These are phyloP conservation scores for Clitopilus hobsonii DNA, from an alignment of 768 basidiomycete species.

Conservation along the genomic window DNA sequence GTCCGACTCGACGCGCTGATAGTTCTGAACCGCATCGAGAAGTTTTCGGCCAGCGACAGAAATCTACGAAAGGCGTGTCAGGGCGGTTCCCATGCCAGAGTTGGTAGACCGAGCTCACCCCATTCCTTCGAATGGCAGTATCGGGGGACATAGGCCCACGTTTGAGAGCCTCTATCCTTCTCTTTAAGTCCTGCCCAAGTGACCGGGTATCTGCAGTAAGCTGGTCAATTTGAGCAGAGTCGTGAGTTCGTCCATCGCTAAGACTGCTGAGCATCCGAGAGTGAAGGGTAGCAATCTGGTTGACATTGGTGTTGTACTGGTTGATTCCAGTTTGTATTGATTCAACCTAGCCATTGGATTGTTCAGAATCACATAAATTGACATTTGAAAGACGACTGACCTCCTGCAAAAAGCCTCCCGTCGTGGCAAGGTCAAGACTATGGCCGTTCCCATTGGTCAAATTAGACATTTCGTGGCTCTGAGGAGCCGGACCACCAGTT, in stretches of 20 bases:
- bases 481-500: background rate
- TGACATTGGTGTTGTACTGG: constrained; percentile 31
- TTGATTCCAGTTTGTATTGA: constrained; percentile 37
- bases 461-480: constrained; percentile 25
- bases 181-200: constrained; percentile 52
- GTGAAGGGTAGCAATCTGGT: constrained; percentile 32
- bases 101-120: constrained; percentile 19
- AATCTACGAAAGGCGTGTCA: constrained; percentile 33
- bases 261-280: constrained; percentile 31
- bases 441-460: constrained; percentile 13
- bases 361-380: background rate
- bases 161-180: constrained; percentile 55
- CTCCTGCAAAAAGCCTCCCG: constrained; percentile 30
- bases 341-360: constrained; percentile 23
- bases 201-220: constrained; percentile 57
- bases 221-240: constrained; percentile 43
- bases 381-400: constrained; percentile 13
- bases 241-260: constrained; percentile 22
- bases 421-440: constrained; percentile 9
- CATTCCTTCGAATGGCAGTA: constrained; percentile 32
- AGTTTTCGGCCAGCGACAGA: constrained; percentile 63
- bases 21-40: constrained; percentile 70
- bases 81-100: background rate
- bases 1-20: constrained; percentile 73
- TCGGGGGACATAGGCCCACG: constrained; percentile 23